Base-by-base conservation (phyloP, 2,329 filamentous ascomycete species). In the Mycocentrospora acerina region DNA sequence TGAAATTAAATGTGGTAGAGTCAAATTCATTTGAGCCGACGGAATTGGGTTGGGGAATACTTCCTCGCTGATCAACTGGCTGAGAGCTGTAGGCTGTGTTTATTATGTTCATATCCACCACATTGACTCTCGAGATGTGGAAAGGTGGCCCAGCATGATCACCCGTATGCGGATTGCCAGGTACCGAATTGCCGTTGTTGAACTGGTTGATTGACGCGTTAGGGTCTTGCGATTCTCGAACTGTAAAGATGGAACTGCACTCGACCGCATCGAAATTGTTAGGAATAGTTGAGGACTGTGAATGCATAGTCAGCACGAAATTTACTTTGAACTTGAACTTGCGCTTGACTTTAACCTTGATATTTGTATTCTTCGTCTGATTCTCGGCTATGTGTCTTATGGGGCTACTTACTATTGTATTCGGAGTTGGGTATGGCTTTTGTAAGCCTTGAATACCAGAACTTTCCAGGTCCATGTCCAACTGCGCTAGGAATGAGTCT, bases 401-500 rank as follows among this genome's bases (percentile, higher is more conserved):
- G 9, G 15, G 18, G 10, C 30, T 26, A 33, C 37, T 47, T 32
- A 46, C 48, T 26, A 42, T 40, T 13, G 32, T 30, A n/a, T 47
- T 45, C 4, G 52, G 42, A 24, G 53, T 50, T 16, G 42, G 24
- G 29, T 52, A 7, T 76, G 80, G 48, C 80, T 82, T 51, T 77
- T 75, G 45, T 16, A 60, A 24, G 14, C 55, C 57, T 10, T 39
- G 34, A 4, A 82, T 67, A 10, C 82, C 81, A 17, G 88, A 75
- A 9, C 81, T 83, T 63, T 94, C 88, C 4, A 97, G 77, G 59
- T 98, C 93, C 12, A 96, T 85, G 52, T 97, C 90, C 4, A 97
- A 74, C 64, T 97, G 93, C 3, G 93, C 88, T 24, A 97, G 72
- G 70, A 97, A 97, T 0, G 91, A 96, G 61, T 96, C 90, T 0